These are phyloP conservation scores for Exsudoporus frostii DNA, from an alignment of 768 basidiomycete species.

Conservation along the genomic window DNA sequence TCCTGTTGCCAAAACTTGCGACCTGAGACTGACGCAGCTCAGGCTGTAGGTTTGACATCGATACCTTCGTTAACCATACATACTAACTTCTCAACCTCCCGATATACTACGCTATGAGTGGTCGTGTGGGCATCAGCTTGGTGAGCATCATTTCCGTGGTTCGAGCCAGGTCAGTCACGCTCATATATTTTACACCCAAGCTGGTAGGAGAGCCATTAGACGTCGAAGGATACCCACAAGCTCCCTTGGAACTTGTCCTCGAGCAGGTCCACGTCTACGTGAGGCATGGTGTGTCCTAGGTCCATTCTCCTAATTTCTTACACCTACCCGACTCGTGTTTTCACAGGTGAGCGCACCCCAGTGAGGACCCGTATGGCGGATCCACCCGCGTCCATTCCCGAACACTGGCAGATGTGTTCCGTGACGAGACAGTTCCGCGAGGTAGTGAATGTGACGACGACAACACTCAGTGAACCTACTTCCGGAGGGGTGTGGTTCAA, in stretches of 20 bases:
- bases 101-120: not conserved
- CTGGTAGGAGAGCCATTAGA: constrained; percentile 49
- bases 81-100: not conserved
- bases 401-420: constrained; percentile 67
- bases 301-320: not conserved
- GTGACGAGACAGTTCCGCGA: constrained; percentile 49
- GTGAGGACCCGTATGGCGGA: constrained; percentile 63
- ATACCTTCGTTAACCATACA: not conserved
- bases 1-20: not conserved
- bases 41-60: not conserved
- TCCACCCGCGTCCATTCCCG: constrained; percentile 62
- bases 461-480: constrained; percentile 2
- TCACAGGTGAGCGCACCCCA: constrained; percentile 70
- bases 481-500: constrained; percentile 36
- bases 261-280: constrained; percentile 76
- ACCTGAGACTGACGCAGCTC: not conserved
- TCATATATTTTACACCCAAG: constrained; percentile 6
- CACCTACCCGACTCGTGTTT: not conserved
- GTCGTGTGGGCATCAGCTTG: constrained; percentile 3
- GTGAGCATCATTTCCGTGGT: constrained; percentile 6
- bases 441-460: constrained; percentile 34
- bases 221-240: constrained; percentile 55
- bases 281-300: constrained; percentile 57
- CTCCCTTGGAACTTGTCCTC: constrained; percentile 53
- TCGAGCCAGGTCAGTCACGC: not conserved